Evolutionary conservation across 23 red algal genomes (phyloP).

Genomic region (Agarophyton chilense): DNA sequence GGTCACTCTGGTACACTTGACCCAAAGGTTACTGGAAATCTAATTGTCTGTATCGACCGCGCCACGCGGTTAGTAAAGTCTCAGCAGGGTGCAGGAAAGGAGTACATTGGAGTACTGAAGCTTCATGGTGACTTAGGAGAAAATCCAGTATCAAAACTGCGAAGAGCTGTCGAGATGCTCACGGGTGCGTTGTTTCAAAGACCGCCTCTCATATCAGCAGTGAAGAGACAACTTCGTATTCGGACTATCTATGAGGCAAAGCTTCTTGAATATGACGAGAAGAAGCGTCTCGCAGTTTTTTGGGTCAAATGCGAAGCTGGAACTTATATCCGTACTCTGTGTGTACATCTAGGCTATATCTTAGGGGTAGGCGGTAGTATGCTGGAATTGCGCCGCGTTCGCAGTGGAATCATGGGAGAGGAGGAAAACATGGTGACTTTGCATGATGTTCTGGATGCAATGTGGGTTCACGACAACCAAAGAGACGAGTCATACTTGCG

Average conservation of each 20-base stretch:
- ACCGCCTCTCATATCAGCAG: constrained; percentile 96
- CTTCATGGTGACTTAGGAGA: constrained; percentile 84
- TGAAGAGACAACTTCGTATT: constrained; percentile 96
- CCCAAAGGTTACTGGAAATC: constrained; percentile 97
- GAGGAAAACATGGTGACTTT: constrained; percentile 82
- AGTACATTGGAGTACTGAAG: constrained; percentile 92
- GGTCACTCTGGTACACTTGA: constrained; percentile 98
- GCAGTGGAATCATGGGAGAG: constrained; percentile 86
- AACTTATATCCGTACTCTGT: constrained; percentile 97
- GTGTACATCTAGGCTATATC: constrained; percentile 88
- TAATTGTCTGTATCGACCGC: constrained; percentile 98
- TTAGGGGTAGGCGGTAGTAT: constrained; percentile 93
- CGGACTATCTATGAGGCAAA: constrained; percentile 92
- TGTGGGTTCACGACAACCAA: constrained; percentile 92
- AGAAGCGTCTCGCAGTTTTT: constrained; percentile 76
- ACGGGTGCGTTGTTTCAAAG: constrained; percentile 96
- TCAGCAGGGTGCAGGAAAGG: constrained; percentile 96
- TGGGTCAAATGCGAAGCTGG: constrained; percentile 97
- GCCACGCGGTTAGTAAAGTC: constrained; percentile 97
- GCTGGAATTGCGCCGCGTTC: constrained; percentile 96
- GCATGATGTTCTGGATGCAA: constrained; percentile 98
- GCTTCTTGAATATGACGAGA: constrained; percentile 90
- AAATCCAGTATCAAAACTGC: constrained; percentile 61
- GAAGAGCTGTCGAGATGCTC: constrained; percentile 86
- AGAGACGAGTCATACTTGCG: constrained; percentile 92